Percentiles rank a stretch among this genome's conserved stretches.
Conservation (phyloP, 441 rosid species). For the Iberis amara region DNA sequence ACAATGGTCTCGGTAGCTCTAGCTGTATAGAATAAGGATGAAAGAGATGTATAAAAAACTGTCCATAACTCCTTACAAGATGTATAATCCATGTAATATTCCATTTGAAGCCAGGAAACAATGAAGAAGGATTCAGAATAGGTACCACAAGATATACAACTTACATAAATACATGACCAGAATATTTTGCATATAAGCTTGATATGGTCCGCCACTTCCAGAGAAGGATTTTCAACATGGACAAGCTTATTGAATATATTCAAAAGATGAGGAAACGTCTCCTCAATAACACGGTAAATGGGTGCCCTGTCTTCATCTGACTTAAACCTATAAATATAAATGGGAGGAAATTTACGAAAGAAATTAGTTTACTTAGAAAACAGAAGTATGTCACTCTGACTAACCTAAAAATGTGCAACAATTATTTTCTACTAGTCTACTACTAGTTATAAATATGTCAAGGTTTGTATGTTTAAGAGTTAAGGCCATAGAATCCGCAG, state of each 20-base stretch:
- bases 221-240: constrained; percentile 67
- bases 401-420: not conserved
- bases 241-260: constrained; percentile 70
- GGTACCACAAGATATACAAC: constrained; percentile 28
- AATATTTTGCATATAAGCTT: constrained; percentile 97
- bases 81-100: not conserved
- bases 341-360: constrained; percentile 1
- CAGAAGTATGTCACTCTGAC: not conserved
- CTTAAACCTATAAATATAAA: constrained; percentile 60
- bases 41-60: constrained; percentile 8
- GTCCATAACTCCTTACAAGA: not conserved
- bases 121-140: not conserved
- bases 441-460: not conserved
- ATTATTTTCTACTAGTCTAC: constrained; percentile 9
- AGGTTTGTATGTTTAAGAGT: not conserved
- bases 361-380: not conserved
- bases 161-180: constrained; percentile 97
- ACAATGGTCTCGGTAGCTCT: constrained; percentile 91
- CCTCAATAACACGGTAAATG: constrained; percentile 63
- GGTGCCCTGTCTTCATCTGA: constrained; percentile 95
- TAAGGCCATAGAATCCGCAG: too few species aligned
- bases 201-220: constrained; percentile 89
- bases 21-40: constrained; percentile 45
- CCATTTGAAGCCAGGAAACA: constrained; percentile 13
- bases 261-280: constrained; percentile 86